These are phyloP conservation scores for Yarrowia keelungensis DNA, from an alignment of 805 yeast species.

Conservation along the genomic window DNA sequence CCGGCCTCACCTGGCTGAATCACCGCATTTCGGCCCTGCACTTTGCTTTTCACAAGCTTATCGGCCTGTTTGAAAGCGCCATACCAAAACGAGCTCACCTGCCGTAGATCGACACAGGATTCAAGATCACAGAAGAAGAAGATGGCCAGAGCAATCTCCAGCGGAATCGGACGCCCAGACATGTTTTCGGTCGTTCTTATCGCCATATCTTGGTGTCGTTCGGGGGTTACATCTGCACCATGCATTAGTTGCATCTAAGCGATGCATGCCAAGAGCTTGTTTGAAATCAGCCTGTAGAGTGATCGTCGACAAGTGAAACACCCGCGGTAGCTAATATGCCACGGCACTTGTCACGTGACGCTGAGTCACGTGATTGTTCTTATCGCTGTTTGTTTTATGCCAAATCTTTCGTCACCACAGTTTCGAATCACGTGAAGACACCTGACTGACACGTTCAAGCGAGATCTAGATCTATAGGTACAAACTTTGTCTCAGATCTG, in stretches of 20 bases:
- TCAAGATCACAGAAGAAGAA: neutral
- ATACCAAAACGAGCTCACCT: neutral
- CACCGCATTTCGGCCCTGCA: neutral
- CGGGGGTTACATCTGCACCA: neutral
- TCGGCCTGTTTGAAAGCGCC: neutral
- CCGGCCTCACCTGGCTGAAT: neutral
- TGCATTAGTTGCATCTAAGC: constrained; percentile 8
- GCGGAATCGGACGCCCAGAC: neutral
- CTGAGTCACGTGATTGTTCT: too few species aligned
- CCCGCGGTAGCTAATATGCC: neutral
- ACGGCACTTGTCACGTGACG: too few species aligned
- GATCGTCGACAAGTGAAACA: neutral
- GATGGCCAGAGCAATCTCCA: neutral
- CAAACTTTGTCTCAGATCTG: too few species aligned
- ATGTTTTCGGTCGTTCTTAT: neutral
- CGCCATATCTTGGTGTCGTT: neutral
- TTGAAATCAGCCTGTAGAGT: neutral
- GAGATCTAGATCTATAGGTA: too few species aligned
- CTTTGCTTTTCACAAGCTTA: neutral
- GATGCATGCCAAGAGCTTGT: constrained; percentile 1
- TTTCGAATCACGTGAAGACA: too few species aligned
- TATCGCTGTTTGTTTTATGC: too few species aligned
- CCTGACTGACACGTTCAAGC: too few species aligned
- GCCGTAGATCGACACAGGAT: constrained; percentile 1
- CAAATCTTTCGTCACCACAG: too few species aligned